Evolutionary conservation across 345 rosid genomes (phyloP), one percentile per base, ranked within the genome.

Genomic region (Moricandia arvensis): DNA sequence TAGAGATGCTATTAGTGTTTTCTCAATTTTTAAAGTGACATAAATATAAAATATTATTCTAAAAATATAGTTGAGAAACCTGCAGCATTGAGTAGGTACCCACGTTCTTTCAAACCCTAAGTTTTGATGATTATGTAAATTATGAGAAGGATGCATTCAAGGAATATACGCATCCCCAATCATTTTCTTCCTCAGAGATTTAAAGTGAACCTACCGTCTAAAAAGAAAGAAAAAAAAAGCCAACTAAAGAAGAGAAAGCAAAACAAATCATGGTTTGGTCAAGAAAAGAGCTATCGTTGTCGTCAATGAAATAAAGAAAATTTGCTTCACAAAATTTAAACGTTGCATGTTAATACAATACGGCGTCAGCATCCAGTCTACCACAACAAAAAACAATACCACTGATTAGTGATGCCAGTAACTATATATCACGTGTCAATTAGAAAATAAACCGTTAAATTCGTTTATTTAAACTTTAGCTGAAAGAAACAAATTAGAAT

Each of bases 131-230:
- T 53, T 66, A 27, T 41, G 47, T 24, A 53, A 61, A 41, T 7
- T 9, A 71, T 43, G 66, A 70, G 54, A 57, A 57, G 4, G 75
- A 63, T 76, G 61, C 35, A 33, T 64, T 45, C 72, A 63, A 71
- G 24, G 67, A 58, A 45, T 58, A 71, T 71, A 77, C 80, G 80
- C 67, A 58, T 45, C 75, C 65, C 9, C 16, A 1, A 57, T 70
- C 16, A 35, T 77, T 71, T 15, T 45, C 67, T 64, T 63, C 53
- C 71, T 55, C 38, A 2, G n/a, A 13, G 15, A 69, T 54, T 7
- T 12, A 77, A 70, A 77, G 66, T 58, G 67, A 70, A 21, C 51
- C 65, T 55, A 57, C 64, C 65, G 69, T 61, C 69, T 53, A 10
- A 27, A 68, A 60, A 67, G 33, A 15, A 13, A 47, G 53, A 13